phyloP scores from a whole-genome alignment of 2,329 filamentous ascomycete genomes.

The Apiospora rasikravindrae region DNA sequence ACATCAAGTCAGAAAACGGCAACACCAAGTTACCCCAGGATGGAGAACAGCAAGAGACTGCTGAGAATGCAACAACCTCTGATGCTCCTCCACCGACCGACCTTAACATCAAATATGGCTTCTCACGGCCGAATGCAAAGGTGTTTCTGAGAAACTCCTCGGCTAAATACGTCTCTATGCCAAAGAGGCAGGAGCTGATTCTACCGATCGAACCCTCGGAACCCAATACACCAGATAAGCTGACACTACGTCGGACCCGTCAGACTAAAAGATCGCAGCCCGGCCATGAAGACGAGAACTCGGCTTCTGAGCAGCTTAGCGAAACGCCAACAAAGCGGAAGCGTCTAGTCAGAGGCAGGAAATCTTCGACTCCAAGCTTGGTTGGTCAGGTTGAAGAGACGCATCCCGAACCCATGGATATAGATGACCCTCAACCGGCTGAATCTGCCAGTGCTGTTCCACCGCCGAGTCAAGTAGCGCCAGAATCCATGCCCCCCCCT shows the following conservation, averaged over 20 bases:
- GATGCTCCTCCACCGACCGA: slow-evolving; percentile 8
- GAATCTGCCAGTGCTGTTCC: neutral
- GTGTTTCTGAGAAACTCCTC: neutral
- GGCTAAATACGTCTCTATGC: neutral
- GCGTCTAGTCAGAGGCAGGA: neutral
- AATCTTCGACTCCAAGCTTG: neutral
- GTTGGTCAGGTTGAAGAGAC: neutral
- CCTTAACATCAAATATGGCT: slow-evolving; percentile 5
- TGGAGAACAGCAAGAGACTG: neutral
- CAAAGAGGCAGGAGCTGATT: neutral
- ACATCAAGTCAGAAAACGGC: neutral
- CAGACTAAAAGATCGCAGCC: neutral
- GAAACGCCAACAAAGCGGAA: slow-evolving; percentile 12
- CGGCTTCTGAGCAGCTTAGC: neutral
- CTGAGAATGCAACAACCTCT: neutral
- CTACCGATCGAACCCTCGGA: neutral
- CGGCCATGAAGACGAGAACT: neutral
- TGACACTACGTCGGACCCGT: neutral
- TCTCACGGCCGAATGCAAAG: neutral
- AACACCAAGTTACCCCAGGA: neutral
- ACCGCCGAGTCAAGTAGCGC: neutral
- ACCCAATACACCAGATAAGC: neutral
- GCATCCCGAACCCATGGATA: neutral
- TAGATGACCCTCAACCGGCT: neutral
- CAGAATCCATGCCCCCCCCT: neutral